Evolutionary conservation across 2,329 filamentous ascomycete genomes (phyloP).

Genomic region (Sphaerostilbella broomeana): DNA sequence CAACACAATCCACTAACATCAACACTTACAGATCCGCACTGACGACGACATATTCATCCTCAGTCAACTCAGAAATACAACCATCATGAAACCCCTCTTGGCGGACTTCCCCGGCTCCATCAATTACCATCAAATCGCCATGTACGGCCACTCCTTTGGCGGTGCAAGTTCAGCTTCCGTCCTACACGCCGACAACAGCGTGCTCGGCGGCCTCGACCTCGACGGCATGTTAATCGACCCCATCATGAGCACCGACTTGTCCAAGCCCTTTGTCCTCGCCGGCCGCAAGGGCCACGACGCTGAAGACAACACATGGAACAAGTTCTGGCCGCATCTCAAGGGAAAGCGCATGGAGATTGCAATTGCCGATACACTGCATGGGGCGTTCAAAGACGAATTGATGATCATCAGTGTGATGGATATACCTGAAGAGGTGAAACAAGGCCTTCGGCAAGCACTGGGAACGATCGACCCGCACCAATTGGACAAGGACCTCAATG

Average conservation of each 20-base stretch:
- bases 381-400: slow-evolving; percentile 27
- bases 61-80: slow-evolving; percentile 23
- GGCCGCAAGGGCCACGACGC: slow-evolving; percentile 24
- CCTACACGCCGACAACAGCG: slow-evolving; percentile 24
- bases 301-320: slow-evolving; percentile 27
- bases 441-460: slow-evolving; percentile 12
- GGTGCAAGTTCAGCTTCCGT: slow-evolving; percentile 31
- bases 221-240: slow-evolving; percentile 33
- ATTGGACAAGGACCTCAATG: slow-evolving; percentile 18
- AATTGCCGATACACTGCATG: slow-evolving; percentile 24
- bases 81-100: slow-evolving; percentile 14
- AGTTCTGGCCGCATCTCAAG: slow-evolving; percentile 23
- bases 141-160: slow-evolving; percentile 35
- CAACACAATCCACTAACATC: neutral
- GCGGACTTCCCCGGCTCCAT: slow-evolving; percentile 20
- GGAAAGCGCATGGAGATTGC: slow-evolving; percentile 21
- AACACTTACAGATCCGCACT: slow-evolving; percentile 24
- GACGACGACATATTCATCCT: slow-evolving; percentile 34
- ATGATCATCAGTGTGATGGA: slow-evolving; percentile 19
- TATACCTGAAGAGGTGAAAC: slow-evolving; percentile 14
- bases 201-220: slow-evolving; percentile 33
- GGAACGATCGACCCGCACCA: slow-evolving; percentile 13
- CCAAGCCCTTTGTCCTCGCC: slow-evolving; percentile 26
- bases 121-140: slow-evolving; percentile 24
- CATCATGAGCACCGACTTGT: slow-evolving; percentile 21